Evolutionary conservation across 345 rosid species (phyloP).

Genomic region (Salix koriyanagi): DNA sequence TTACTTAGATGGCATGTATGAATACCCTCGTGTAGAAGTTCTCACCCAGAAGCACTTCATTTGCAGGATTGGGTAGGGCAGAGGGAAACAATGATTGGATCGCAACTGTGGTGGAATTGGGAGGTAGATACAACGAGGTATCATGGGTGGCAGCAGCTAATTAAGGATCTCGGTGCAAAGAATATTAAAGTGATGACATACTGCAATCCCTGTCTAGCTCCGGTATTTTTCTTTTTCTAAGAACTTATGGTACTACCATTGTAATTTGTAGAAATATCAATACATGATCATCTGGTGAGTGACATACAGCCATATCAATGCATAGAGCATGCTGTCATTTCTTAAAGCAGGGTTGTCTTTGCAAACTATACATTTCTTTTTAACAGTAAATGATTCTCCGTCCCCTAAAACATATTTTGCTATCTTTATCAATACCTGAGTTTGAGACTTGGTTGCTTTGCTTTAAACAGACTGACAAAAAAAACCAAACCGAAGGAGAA

Average conservation of each 20-base stretch:
- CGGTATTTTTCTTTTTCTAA: conserved; percentile 31
- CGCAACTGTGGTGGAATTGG: conserved; percentile 82
- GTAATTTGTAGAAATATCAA: background rate
- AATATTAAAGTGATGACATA: conserved; percentile 64
- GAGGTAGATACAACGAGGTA: conserved; percentile 59
- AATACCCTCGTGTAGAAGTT: background rate
- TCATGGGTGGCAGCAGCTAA: conserved; percentile 48
- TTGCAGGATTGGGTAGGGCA: conserved; percentile 72
- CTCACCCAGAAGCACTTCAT: conserved; percentile 9
- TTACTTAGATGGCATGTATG: background rate
- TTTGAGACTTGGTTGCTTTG: conserved; percentile 9
- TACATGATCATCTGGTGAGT: background rate
- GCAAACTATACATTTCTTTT: background rate
- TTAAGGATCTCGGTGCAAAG: conserved; percentile 44
- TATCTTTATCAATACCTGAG: background rate
- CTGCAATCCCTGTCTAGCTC: conserved; percentile 78
- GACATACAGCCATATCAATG: background rate
- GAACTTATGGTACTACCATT: background rate
- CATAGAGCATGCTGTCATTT: background rate
- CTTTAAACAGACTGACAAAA: conserved; percentile 36
- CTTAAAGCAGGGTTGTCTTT: background rate
- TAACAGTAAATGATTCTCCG: background rate
- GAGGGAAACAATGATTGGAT: conserved; percentile 58
- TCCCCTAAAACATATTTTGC: background rate
- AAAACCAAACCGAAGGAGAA: conserved; percentile 51